Evolutionary conservation across 345 rosid genomes (phyloP), one percentile per base, ranked within the genome.

Genomic region (Carallia brachiata): DNA sequence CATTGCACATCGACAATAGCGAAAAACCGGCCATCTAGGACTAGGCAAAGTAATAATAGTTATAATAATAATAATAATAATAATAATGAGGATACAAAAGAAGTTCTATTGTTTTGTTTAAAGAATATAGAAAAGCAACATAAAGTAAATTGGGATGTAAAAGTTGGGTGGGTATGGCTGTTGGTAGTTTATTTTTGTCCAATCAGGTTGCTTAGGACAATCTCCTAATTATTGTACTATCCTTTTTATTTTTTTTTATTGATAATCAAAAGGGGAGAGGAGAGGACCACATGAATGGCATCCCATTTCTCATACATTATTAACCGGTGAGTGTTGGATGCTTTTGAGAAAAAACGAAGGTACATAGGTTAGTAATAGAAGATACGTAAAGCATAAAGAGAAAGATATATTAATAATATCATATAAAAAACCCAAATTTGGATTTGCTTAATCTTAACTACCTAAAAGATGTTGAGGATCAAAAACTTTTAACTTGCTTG

Each of bases 161-260:
- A 44, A 57, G 72, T 61, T 76, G 66, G 72, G 83, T 79, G 74
- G 72, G 62, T 10, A 62, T 60, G 80, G 77, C 80, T 73, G 83
- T 79, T 79, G 73, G 80, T 69, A 79, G 77, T 75, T 79, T 75
- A 54, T 71, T 63, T 67, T 56, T 28, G 19, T 70, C 53, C 48
- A 7, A 23, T 66, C 53, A 70, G 63, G 62, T 74, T 70, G 67
- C 73, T 75, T 75, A 58, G 59, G 59, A 52, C 71, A 73, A 75
- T 67, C 53, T 63, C 52, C 50, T 39, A 39, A 53, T 52, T 56
- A 70, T 70, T 68, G 53, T 47, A 65, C 19, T 12, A 52, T 69
- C 19, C 4, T 32, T 32, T 32, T 32, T 32, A 4, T 32, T 32
- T 18, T 7, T 5, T 39, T 39, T 2, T 7, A 39, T 7, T 36